A percentile compares a stretch with the other conserved stretches of the same genome.
These are phyloP conservation scores for Zygnema cylindricum DNA, from an alignment of 139 green algal species.

Conservation along the genomic window DNA sequence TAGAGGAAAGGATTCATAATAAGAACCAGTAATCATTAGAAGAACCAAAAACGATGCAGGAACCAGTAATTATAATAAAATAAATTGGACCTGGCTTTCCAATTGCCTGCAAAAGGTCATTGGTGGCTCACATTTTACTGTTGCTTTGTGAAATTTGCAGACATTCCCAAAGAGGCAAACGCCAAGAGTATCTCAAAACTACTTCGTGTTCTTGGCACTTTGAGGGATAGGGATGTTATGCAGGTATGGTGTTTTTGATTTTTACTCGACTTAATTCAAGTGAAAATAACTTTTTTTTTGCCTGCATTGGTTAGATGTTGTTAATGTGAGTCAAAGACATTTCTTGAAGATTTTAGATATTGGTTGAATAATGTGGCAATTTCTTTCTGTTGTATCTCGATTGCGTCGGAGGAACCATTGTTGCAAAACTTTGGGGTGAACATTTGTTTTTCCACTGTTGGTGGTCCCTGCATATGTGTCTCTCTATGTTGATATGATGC, in stretches of 20 bases:
- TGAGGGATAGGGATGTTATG: conserved; percentile 53
- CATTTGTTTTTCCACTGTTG: too few species aligned
- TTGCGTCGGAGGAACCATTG: background rate
- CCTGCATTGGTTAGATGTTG: background rate
- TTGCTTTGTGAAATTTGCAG: background rate
- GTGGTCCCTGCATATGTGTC: too few species aligned
- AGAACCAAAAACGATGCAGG: too few species aligned
- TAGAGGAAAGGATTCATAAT: background rate
- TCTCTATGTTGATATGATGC: too few species aligned
- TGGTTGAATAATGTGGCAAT: background rate
- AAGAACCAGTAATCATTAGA: too few species aligned
- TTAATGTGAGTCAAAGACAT: background rate
- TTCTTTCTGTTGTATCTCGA: background rate
- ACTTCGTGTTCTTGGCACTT: conserved; percentile 19
- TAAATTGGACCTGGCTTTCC: too few species aligned
- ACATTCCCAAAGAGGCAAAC: conserved; percentile 14
- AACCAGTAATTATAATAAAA: too few species aligned
- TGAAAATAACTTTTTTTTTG: background rate
- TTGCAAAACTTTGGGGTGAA: too few species aligned
- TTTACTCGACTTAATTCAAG: background rate
- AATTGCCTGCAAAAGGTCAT: too few species aligned
- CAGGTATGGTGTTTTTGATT: background rate
- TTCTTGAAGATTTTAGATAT: background rate
- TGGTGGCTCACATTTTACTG: too few species aligned
- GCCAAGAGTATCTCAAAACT: background rate